phyloP scores from a whole-genome alignment of 495 filamentous ascomycete genomes.

The Tuber aestivum region DNA sequence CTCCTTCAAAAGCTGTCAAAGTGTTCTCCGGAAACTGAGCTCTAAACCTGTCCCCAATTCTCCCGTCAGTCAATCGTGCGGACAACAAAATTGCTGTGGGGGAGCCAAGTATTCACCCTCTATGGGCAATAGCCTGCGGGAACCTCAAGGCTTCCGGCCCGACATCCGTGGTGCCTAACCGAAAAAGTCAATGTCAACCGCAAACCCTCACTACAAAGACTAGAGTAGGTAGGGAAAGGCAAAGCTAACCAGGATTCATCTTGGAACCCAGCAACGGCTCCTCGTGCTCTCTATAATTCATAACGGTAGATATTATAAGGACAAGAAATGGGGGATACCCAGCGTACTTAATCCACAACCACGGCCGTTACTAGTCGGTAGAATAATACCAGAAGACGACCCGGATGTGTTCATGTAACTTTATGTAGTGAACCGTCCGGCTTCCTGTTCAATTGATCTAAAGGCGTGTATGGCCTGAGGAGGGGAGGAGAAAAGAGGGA shows the following conservation, averaged over 20 bases:
- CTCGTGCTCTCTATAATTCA: slow-evolving; percentile 21
- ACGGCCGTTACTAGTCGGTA: neutral
- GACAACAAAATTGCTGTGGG: neutral
- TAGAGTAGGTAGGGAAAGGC: neutral
- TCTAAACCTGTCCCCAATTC: slow-evolving; percentile 48
- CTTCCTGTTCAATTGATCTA: neutral
- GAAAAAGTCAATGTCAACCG: neutral
- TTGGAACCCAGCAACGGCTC: slow-evolving; percentile 10
- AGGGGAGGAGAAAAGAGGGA: neutral
- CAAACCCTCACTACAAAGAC: neutral
- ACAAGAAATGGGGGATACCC: neutral
- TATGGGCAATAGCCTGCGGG: slow-evolving; percentile 78
- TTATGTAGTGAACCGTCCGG: neutral
- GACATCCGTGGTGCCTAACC: slow-evolving; percentile 11
- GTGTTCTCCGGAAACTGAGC: slow-evolving; percentile 78
- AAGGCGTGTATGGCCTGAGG: neutral
- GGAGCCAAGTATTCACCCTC: slow-evolving; percentile 54
- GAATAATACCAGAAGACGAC: neutral
- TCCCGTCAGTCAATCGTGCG: neutral
- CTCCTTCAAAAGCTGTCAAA: slow-evolving; percentile 66
- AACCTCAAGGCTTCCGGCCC: slow-evolving; percentile 35
- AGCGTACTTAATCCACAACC: neutral
- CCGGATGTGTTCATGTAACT: neutral
- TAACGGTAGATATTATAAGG: slow-evolving; percentile 5
- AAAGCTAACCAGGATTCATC: slow-evolving; percentile 17